Conservation (phyloP, 306 rosid genomes). For the Mimosa pudica region DNA sequence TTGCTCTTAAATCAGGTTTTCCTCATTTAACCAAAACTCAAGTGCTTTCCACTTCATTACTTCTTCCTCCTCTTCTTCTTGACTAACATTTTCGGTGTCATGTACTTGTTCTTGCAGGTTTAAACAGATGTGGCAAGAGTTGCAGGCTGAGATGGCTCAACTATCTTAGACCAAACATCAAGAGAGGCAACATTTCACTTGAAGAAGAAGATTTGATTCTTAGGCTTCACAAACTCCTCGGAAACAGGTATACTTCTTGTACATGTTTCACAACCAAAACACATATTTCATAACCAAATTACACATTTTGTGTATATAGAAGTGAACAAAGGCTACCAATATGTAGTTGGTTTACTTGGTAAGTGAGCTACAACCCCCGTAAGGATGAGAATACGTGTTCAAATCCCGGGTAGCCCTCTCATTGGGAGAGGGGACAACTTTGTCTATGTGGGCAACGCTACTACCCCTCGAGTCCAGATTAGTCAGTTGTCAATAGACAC, state of each 20-base stretch:
- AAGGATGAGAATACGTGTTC: too few relatives aligned
- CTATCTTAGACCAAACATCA: conserved; percentile 71
- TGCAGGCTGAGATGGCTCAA: conserved; percentile 73
- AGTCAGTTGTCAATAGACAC: too few relatives aligned
- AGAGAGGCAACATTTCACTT: conserved; percentile 68
- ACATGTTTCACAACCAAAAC: not conserved
- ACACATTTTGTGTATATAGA: not conserved
- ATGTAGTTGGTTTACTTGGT: too few relatives aligned
- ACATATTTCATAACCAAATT: not conserved
- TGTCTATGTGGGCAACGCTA: too few relatives aligned
- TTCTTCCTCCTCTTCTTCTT: not conserved
- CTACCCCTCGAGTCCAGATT: too few relatives aligned
- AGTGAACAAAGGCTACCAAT: not conserved
- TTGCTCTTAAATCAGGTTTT: conserved; percentile 50
- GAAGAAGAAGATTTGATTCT: conserved; percentile 62
- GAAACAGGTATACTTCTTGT: conserved; percentile 43
- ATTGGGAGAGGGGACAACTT: too few relatives aligned
- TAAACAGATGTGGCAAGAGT: conserved; percentile 65
- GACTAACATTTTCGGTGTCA: not conserved
- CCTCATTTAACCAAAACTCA: not conserved
- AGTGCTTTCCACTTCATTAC: not conserved
- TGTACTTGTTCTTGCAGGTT: conserved; percentile 39
- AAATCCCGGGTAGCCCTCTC: too few relatives aligned
- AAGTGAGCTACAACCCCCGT: too few relatives aligned
- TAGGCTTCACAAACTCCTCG: conserved; percentile 59